Evolutionary conservation across 2,329 filamentous ascomycete species (phyloP).

Genomic region (Alternaria incomplexa): DNA sequence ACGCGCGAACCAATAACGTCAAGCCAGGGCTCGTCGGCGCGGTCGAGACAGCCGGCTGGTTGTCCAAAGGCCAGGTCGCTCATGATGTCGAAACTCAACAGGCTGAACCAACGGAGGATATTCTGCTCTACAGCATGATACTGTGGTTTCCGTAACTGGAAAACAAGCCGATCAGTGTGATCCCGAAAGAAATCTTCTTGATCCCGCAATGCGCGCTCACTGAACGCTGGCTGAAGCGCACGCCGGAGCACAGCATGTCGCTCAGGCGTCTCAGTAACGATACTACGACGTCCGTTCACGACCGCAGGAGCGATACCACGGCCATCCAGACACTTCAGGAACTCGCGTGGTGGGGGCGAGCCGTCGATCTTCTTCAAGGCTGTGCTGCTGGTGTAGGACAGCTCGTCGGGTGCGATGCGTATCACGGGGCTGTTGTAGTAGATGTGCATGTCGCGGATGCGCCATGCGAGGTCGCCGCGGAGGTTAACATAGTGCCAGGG

Average conservation of each 20-base stretch:
- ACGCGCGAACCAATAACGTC: not conserved
- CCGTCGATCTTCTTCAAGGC: constrained; percentile 6
- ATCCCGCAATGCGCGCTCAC: constrained; percentile 1
- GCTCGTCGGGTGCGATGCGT: constrained; percentile 5
- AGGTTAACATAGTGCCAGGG: constrained; percentile 1
- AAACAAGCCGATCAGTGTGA: not conserved
- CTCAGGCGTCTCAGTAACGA: constrained; percentile 1
- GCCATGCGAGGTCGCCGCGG: not conserved
- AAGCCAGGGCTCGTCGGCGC: constrained; percentile 1
- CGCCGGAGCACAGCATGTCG: not conserved
- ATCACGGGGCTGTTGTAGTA: constrained; percentile 1
- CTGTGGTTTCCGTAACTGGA: not conserved
- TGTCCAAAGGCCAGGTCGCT: constrained; percentile 2
- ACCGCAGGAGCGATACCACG: constrained; percentile 2
- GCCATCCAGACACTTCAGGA: constrained; percentile 1
- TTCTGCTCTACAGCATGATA: not conserved
- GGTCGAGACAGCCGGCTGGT: constrained; percentile 1
- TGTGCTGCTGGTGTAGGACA: not conserved
- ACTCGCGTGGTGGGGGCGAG: constrained; percentile 9
- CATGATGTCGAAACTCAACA: constrained; percentile 3
- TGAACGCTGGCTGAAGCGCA: not conserved
- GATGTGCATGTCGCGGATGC: constrained; percentile 3
- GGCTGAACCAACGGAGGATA: not conserved
- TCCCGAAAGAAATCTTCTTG: constrained; percentile 5
- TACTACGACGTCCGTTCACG: not conserved